Conservation (phyloP, 208 protist genomes). For the Leishmania tropica region DNA sequence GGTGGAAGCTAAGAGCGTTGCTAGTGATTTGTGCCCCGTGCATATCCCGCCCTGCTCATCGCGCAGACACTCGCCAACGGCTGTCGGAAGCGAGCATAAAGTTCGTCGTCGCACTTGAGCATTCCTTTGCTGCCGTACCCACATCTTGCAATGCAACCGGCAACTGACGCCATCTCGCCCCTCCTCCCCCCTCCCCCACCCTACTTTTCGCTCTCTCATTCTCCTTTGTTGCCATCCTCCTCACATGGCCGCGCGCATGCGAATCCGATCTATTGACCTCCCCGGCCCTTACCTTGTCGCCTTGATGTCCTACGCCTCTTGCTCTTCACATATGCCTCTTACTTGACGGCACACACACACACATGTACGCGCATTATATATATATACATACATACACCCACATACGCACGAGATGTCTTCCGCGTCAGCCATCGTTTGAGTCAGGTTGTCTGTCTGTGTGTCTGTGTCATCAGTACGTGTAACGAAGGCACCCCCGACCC, state of each 20-base stretch:
- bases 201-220: not conserved
- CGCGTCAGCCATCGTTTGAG: not conserved
- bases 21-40: not conserved
- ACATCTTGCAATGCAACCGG: not conserved
- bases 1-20: not conserved
- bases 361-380: not conserved
- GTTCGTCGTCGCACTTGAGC: not conserved
- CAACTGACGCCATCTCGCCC: not conserved
- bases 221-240: not conserved
- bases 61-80: not conserved
- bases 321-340: not conserved
- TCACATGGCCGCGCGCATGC: not conserved
- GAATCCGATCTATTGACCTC: not conserved
- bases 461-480: not conserved
- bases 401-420: not conserved
- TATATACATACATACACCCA: not conserved
- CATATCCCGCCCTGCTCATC: not conserved
- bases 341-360: not conserved
- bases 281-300: not conserved
- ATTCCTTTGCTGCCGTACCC: not conserved
- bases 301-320: not conserved
- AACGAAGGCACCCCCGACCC: not conserved
- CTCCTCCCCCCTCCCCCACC: not conserved
- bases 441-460: not conserved
- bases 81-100: not conserved